Evolutionary conservation across 2,329 filamentous ascomycete genomes (phyloP).

Genomic region (Thermothelomyces thermophilus): DNA sequence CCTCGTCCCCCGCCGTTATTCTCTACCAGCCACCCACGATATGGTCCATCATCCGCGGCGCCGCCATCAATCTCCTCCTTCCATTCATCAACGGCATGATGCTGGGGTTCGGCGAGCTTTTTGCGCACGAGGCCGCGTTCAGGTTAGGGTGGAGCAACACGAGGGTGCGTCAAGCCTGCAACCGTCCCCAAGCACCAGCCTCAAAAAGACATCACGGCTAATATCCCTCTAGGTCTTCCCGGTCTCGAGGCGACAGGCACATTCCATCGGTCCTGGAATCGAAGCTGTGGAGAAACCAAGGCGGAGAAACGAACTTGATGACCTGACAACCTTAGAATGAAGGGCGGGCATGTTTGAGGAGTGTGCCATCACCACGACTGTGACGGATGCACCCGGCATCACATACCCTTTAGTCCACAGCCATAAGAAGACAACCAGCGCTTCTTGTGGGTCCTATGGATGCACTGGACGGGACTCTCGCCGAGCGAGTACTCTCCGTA

Average conservation of each 20-base stretch:
- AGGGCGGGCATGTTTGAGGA: neutral
- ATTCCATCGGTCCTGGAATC: constrained; percentile 72
- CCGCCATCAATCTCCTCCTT: constrained; percentile 89
- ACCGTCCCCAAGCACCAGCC: neutral
- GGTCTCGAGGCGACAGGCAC: constrained; percentile 51
- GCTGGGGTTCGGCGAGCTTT: constrained; percentile 93
- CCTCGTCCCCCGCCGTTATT: constrained; percentile 62
- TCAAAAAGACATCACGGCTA: neutral
- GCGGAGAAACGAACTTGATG: constrained; percentile 52
- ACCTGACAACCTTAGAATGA: constrained; percentile 64
- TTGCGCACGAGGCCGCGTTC: constrained; percentile 93
- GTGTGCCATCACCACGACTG: neutral
- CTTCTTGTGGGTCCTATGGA: too few species aligned
- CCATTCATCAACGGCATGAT: constrained; percentile 98
- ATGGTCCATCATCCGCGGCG: constrained; percentile 78
- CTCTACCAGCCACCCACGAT: constrained; percentile 85
- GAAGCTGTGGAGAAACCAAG: constrained; percentile 63
- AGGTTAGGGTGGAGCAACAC: constrained; percentile 89
- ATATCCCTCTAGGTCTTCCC: constrained; percentile 46
- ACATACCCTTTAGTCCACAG: neutral
- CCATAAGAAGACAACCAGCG: too few species aligned
- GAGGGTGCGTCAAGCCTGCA: constrained; percentile 57
- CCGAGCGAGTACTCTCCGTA: too few species aligned
- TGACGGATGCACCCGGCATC: neutral
- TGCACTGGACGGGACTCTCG: too few species aligned